Conservation (phyloP, 345 rosid genomes). For the Aurinia saxatilis region DNA sequence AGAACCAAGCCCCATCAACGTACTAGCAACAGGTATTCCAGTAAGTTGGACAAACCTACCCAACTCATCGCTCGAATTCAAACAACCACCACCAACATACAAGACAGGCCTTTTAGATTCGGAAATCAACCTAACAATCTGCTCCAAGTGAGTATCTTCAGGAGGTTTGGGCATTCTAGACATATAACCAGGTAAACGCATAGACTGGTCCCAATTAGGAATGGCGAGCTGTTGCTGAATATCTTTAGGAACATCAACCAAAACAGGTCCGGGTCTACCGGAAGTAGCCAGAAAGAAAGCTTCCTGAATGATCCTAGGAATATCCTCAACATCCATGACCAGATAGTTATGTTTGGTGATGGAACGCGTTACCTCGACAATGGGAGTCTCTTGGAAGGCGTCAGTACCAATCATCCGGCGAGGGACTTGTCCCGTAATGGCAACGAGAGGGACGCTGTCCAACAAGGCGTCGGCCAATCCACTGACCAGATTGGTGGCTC, state of each 20-base stretch:
- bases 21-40: slow-evolving; percentile 91
- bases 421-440: slow-evolving; percentile 89
- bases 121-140: slow-evolving; percentile 68
- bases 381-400: slow-evolving; percentile 91
- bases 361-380: slow-evolving; percentile 90
- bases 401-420: slow-evolving; percentile 93
- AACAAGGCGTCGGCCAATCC: slow-evolving; percentile 88
- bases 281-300: slow-evolving; percentile 85
- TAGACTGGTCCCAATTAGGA: slow-evolving; percentile 61
- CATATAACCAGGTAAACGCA: slow-evolving; percentile 63
- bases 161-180: slow-evolving; percentile 80
- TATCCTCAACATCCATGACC: slow-evolving; percentile 80
- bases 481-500: slow-evolving; percentile 84
- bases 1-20: slow-evolving; percentile 93
- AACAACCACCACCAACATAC: slow-evolving; percentile 98
- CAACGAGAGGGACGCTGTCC: slow-evolving; percentile 86
- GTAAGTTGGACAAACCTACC: slow-evolving; percentile 76
- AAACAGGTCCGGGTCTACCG: slow-evolving; percentile 88
- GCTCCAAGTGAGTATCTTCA: slow-evolving; percentile 44
- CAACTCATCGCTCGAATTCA: slow-evolving; percentile 84
- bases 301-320: slow-evolving; percentile 72
- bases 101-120: slow-evolving; percentile 84
- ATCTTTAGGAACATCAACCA: slow-evolving; percentile 92
- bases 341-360: slow-evolving; percentile 87
- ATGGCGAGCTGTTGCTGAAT: slow-evolving; percentile 83